phyloP scores from a whole-genome alignment of 2,329 filamentous ascomycete species.

The Ascochyta viciae-villosae region DNA sequence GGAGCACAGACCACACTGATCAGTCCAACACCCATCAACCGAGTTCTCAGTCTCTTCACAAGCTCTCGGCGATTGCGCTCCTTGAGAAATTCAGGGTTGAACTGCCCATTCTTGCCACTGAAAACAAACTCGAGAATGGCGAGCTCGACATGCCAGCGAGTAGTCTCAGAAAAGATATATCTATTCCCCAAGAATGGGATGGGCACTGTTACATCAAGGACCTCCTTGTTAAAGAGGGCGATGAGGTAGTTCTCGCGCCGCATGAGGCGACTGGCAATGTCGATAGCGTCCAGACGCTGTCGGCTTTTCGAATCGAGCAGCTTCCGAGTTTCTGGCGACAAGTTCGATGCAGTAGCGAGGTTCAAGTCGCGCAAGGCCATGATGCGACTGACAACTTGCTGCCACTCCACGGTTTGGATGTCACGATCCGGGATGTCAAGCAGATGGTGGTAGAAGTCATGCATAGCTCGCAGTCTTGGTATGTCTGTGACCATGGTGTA shows the following conservation, averaged over 20 bases:
- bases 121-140: slow-evolving; percentile 95
- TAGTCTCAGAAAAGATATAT: slow-evolving; percentile 84
- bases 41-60: slow-evolving; percentile 76
- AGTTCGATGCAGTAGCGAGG: slow-evolving; percentile 74
- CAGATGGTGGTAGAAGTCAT: slow-evolving; percentile 84
- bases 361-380: slow-evolving; percentile 87
- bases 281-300: slow-evolving; percentile 92
- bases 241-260: slow-evolving; percentile 96
- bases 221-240: slow-evolving; percentile 95
- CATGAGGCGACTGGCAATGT: slow-evolving; percentile 97
- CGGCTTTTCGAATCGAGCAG: slow-evolving; percentile 85
- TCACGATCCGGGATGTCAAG: slow-evolving; percentile 84
- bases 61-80: slow-evolving; percentile 80
- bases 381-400: slow-evolving; percentile 83
- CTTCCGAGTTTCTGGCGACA: slow-evolving; percentile 65
- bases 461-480: slow-evolving; percentile 75
- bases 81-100: slow-evolving; percentile 84
- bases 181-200: slow-evolving; percentile 81
- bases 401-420: slow-evolving; percentile 95
- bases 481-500: slow-evolving; percentile 78
- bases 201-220: slow-evolving; percentile 84
- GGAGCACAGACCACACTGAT: slow-evolving; percentile 88
- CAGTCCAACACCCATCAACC: slow-evolving; percentile 82
- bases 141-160: slow-evolving; percentile 91
- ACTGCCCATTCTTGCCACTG: slow-evolving; percentile 79